Conservation (phyloP, 2,329 filamentous ascomycete species). For the Colletotrichum sp. region DNA sequence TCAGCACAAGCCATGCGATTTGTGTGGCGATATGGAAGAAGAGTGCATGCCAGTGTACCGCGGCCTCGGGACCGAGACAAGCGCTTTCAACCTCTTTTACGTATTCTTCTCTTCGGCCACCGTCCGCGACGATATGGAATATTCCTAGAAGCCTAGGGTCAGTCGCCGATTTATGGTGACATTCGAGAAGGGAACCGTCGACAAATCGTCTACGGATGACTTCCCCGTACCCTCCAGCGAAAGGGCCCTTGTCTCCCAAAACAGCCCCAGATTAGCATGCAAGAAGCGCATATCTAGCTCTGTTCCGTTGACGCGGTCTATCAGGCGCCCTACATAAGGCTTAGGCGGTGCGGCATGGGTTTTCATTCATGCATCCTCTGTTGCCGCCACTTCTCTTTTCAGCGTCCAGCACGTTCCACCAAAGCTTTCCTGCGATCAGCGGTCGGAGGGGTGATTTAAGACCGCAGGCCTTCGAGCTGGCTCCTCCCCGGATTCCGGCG, state of each 20-base stretch:
- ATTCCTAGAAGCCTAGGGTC: not conserved
- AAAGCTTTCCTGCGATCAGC: not conserved
- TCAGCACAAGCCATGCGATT: not conserved
- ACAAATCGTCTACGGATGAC: not conserved
- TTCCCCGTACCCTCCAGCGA: not conserved
- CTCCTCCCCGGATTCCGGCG: not conserved
- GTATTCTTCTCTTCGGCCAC: not conserved
- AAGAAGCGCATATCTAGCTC: not conserved
- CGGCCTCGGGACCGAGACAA: not conserved
- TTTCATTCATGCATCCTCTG: not conserved
- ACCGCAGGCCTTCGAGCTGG: not conserved
- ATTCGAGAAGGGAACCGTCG: not conserved
- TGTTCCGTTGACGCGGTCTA: not conserved
- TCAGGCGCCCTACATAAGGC: not conserved
- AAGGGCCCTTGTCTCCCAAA: accelerated
- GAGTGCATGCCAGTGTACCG: not conserved
- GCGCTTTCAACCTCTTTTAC: not conserved
- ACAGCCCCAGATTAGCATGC: not conserved
- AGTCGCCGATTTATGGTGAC: not conserved
- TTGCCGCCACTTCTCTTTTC: not conserved
- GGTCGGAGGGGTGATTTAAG: not conserved
- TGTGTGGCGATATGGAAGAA: not conserved
- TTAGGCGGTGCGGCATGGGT: not conserved
- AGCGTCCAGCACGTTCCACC: not conserved
- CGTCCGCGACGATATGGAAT: not conserved